Evolutionary conservation across 23 red algal genomes (phyloP), one percentile per base, ranked within the genome.

Genomic region (Gracilaria domingensis): DNA sequence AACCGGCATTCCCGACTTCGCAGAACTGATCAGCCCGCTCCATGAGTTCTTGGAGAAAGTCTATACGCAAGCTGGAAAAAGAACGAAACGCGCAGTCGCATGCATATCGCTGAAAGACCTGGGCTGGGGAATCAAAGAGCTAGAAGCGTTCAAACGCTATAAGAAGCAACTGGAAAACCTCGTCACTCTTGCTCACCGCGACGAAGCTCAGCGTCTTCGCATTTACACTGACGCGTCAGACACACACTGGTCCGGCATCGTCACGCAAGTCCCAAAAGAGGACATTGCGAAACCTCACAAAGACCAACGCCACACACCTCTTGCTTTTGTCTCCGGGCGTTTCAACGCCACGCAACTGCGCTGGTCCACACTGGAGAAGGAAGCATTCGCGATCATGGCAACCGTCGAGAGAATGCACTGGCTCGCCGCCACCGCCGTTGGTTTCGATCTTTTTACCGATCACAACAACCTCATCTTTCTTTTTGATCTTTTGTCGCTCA

Each of bases 31-130:
- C 4, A 20, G 28, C 25, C 30, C 82, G 16, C 47, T 86, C 5
- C 36, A 70, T 44, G 62, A 50, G 11, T 86, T 86, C 35, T 72
- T 86, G 82, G 82, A 86, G 72, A 8, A 8, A 1, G 40, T 86
- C 5, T 73, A 86, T 47, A 39, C 36, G 17, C 7, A 48, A 38
- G 38, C 82, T n/a, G 60, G 82, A 1, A 70, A 51, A n/a, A 60
- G 66, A 4, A 86, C 60, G 23, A 69, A 66, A 20, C 35, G 34
- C 1, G 82, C 57, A 2, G 25, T 71, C 9, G 18, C 82, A 4
- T 54, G 21, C 23, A 48, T 86, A 16, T 29, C 14, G 1, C 61
- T 86, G 3, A 6, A 13, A 3, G 23, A 30, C 14, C 1, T 86
- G 17, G 59, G 40, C 18, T 86, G 56, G 57, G 62, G 23, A 5